Percentiles rank a stretch among this genome's conserved stretches.
Conservation (phyloP, 768 basidiomycete species). For the Clathrus columnatus region DNA sequence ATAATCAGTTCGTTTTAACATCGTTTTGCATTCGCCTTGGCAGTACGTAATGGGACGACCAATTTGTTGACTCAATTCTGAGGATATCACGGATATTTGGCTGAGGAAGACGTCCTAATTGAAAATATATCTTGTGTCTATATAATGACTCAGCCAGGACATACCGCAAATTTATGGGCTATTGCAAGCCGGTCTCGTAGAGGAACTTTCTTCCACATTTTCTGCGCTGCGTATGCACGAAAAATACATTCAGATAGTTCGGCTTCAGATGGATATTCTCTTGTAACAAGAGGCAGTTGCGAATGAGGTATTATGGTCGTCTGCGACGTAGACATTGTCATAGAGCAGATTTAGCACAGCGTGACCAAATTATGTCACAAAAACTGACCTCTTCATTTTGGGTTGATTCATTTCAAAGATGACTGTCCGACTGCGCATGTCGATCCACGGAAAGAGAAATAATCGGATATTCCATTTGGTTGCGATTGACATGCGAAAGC, state of each 20-base stretch:
- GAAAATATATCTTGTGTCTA: neutral
- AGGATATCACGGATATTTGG: slow-evolving; percentile 49
- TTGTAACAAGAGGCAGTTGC: slow-evolving; percentile 58
- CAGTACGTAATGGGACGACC: slow-evolving; percentile 38
- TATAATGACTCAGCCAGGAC: slow-evolving; percentile 31
- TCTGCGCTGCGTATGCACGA: slow-evolving; percentile 58
- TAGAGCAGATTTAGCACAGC: neutral
- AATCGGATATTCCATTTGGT: slow-evolving; percentile 78
- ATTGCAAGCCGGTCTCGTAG: slow-evolving; percentile 60
- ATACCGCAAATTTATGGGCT: slow-evolving; percentile 62
- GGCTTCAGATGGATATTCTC: slow-evolving; percentile 49
- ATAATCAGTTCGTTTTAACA: slow-evolving; percentile 57
- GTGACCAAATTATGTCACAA: too few species aligned
- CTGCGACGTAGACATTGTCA: slow-evolving; percentile 30
- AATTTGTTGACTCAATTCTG: slow-evolving; percentile 85
- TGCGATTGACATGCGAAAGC: slow-evolving; percentile 60
- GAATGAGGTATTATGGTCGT: slow-evolving; percentile 81
- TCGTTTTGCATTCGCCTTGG: neutral
- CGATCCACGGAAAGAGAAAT: slow-evolving; percentile 71
- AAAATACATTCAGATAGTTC: slow-evolving; percentile 57
- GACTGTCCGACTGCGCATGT: slow-evolving; percentile 79
- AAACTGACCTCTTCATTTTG: neutral
- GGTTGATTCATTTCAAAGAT: slow-evolving; percentile 30
- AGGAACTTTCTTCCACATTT: slow-evolving; percentile 53
- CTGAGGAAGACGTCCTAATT: slow-evolving; percentile 43